Evolutionary conservation across 2,329 filamentous ascomycete species (phyloP), one percentile per base, ranked within the genome.

Genomic region (Aspergillus japonicus): DNA sequence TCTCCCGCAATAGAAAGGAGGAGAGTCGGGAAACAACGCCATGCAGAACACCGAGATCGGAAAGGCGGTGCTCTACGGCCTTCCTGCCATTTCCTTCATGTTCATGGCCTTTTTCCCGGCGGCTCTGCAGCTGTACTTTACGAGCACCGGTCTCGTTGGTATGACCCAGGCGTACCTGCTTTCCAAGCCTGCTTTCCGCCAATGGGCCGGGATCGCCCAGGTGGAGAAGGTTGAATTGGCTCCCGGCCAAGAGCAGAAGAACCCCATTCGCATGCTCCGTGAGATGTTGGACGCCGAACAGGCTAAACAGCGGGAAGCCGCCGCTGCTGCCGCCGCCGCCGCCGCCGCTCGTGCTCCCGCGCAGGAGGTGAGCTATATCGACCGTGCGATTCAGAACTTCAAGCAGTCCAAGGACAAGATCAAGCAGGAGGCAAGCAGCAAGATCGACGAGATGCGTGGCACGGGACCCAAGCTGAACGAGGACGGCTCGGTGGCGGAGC

Each of bases 91-190:
- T 2, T 80, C 84, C 7, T 74, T 85, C 31, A 2, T 76, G 4
- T 78, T 89, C 69, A 87, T 86, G 55, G 67, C 77, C 12, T 83
- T 76, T 62, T 82, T 83, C 70, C 82, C 86, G 0, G 81, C 83
- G 24, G 81, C 79, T 21, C 72, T 90, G 2, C 87, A 89, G 69
- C 69, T 90, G 31, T 89, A 85, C 77, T 89, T 91, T 76, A 73
- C 83, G 55, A 65, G 71, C 12, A 76, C 73, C 4, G 75, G 77
- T 60, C 3, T 73, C 0, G 68, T 78, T 44, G 74, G 70, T 10
- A 50, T 76, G 19, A 42, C 69, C 21, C 85, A 87, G 73, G 69
- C 80, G 4, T 73, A 71, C 50, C 55, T 83, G 3, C 74, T 85
- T 61, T 76, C 77, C 62, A 73, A 64, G 35, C 52, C 61, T 5